A percentile compares a stretch with the other conserved stretches of the same genome.
Conservation (phyloP, 306 rosid species). For the Medicago truncatula region DNA sequence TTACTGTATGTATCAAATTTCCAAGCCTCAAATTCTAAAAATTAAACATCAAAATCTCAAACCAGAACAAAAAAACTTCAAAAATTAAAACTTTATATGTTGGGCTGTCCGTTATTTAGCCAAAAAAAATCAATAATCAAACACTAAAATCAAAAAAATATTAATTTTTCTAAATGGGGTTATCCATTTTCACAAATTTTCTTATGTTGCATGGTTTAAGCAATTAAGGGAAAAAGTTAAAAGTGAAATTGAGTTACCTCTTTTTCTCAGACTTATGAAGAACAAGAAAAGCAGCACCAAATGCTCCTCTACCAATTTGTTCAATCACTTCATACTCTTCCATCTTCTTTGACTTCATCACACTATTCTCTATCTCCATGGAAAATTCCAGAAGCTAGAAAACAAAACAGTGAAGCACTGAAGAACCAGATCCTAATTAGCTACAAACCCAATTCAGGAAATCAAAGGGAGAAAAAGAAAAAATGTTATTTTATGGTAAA, state of each 20-base stretch:
- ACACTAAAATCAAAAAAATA: conserved; percentile 25
- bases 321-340: conserved; percentile 88
- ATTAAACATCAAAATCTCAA: conserved; percentile 31
- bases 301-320: conserved; percentile 96
- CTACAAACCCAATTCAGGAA: conserved; percentile 40
- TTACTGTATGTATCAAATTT: conserved; percentile 20
- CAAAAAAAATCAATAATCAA: conserved; percentile 4
- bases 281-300: conserved; percentile 87
- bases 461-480: conserved; percentile 9
- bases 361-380: conserved; percentile 76
- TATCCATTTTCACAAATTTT: not conserved
- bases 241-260: conserved; percentile 52
- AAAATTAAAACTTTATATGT: conserved; percentile 17
- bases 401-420: conserved; percentile 9
- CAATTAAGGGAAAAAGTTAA: conserved; percentile 26
- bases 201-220: conserved; percentile 28
- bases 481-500: conserved; percentile 20
- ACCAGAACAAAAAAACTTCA: not conserved
- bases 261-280: conserved; percentile 79
- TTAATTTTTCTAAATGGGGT: conserved; percentile 11
- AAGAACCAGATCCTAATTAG: conserved; percentile 47
- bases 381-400: conserved; percentile 54
- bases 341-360: conserved; percentile 66
- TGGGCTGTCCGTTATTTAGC: conserved; percentile 30
- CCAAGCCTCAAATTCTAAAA: conserved; percentile 13